Evolutionary conservation across 257 asterid genomes (phyloP).

Genomic region (Jacaranda mimosifolia): DNA sequence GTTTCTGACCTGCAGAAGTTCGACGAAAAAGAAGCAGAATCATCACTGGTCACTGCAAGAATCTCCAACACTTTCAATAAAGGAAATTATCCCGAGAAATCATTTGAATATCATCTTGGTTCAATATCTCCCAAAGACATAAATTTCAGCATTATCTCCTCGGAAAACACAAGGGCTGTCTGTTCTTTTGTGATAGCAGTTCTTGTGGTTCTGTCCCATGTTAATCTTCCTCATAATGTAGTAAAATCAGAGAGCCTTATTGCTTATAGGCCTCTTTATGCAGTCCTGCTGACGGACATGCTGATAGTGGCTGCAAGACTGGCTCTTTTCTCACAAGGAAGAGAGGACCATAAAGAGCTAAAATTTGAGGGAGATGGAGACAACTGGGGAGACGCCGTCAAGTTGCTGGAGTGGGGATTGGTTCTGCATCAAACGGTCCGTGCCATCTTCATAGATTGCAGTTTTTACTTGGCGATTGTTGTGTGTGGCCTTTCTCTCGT

Average conservation of each 20-base stretch:
- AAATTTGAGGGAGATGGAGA: conserved; percentile 16
- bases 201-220: conserved; percentile 62
- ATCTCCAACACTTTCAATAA: conserved; percentile 12
- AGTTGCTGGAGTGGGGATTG: conserved; percentile 64
- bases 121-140: conserved; percentile 54
- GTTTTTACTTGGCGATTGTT: conserved; percentile 67
- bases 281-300: conserved; percentile 59
- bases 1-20: neutral
- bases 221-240: conserved; percentile 60
- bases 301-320: conserved; percentile 58
- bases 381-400: conserved; percentile 67
- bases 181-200: conserved; percentile 71
- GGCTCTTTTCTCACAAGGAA: conserved; percentile 39
- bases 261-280: conserved; percentile 72
- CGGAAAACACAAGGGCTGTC: conserved; percentile 60
- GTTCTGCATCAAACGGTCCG: conserved; percentile 71
- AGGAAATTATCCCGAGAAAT: conserved; percentile 27
- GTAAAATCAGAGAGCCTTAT: conserved; percentile 69
- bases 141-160: conserved; percentile 63
- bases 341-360: conserved; percentile 27
- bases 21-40: conserved; percentile 31
- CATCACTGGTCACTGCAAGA: conserved; percentile 31
- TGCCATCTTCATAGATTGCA: conserved; percentile 72
- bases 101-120: conserved; percentile 28
- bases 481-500: conserved; percentile 65